Evolutionary conservation across 1,139 yeast species (phyloP), one percentile per base, ranked within the genome.

Genomic region (Diutina rugosa): DNA sequence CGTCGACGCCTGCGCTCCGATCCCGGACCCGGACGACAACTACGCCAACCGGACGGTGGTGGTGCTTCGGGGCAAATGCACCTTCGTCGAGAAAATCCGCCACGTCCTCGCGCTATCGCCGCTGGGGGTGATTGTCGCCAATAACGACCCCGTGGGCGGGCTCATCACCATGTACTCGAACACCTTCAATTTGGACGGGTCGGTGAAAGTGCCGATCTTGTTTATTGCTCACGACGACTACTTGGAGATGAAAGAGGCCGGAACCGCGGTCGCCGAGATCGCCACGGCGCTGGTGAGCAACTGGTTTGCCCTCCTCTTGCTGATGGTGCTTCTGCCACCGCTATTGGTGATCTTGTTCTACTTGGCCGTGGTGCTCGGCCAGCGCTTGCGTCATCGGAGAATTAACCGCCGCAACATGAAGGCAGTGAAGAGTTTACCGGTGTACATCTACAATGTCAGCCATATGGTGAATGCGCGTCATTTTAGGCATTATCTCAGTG

Each of bases 261-360:
- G 62, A 28, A 6, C 51, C 1, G 51, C 56, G 14, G 57, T 65
- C 53, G 35, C 64, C n/a, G 58, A 59, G 1, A 59, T 76, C 12
- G 59, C 64, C 8, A 75, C 80, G 0, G 73, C 75, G 1, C 63
- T 73, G 2, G 61, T 75, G 35, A 78, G 77, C 16, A 69, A 71
- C 57, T 75, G 79, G 77, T 58, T 73, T 56, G 73, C 71, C 59
- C 62, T 76, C 28, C 59, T 75, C 21, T 59, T 74, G 16, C 74
- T 78, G 53, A 72, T 76, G 74, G 67, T 75, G 14, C 63, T 76
- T 16, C 74, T 78, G 16, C 80, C 80, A 1, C 80, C 80, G 0
- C 62, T 76, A 28, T 61, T 76, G 56, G 73, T 76, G 32, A 62
- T 76, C 14, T 54, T 72, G 16, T 70, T 73, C 59, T 76, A 75